Conservation (phyloP, 306 rosid species). For the Ochetophila trinervis region DNA sequence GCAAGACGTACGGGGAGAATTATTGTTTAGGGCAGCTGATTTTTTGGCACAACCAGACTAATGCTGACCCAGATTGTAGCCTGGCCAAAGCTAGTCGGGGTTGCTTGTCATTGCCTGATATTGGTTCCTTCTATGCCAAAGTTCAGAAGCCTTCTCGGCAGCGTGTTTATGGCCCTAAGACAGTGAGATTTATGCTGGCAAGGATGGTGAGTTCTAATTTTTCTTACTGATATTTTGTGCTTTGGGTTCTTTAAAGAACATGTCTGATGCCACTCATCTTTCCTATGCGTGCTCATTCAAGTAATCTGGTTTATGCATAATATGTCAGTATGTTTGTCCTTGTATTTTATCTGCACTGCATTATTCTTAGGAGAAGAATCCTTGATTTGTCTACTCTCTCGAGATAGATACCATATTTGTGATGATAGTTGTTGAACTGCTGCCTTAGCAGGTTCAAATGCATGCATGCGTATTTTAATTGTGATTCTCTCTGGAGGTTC, state of each 20-base stretch:
- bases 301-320: too few relatives aligned
- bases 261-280: background rate
- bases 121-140: conserved; percentile 86
- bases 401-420: too few relatives aligned
- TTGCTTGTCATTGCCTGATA: conserved; percentile 82
- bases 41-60: conserved; percentile 94
- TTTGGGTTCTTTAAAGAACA: background rate
- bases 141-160: conserved; percentile 77
- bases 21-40: conserved; percentile 97
- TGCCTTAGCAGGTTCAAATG: too few relatives aligned
- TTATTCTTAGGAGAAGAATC: too few relatives aligned
- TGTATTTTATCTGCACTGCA: too few relatives aligned
- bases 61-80: conserved; percentile 69
- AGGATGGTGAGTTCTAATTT: conserved; percentile 70
- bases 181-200: conserved; percentile 78
- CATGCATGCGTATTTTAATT: too few relatives aligned
- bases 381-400: too few relatives aligned
- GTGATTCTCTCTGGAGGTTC: too few relatives aligned
- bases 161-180: conserved; percentile 88
- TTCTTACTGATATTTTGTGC: too few relatives aligned
- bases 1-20: conserved; percentile 82
- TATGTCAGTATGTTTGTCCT: too few relatives aligned
- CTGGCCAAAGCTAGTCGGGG: conserved; percentile 77
- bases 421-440: too few relatives aligned
- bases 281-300: too few relatives aligned